Base-by-base conservation (phyloP, 2,329 filamentous ascomycete genomes). In the Penicillium capsulatum region DNA sequence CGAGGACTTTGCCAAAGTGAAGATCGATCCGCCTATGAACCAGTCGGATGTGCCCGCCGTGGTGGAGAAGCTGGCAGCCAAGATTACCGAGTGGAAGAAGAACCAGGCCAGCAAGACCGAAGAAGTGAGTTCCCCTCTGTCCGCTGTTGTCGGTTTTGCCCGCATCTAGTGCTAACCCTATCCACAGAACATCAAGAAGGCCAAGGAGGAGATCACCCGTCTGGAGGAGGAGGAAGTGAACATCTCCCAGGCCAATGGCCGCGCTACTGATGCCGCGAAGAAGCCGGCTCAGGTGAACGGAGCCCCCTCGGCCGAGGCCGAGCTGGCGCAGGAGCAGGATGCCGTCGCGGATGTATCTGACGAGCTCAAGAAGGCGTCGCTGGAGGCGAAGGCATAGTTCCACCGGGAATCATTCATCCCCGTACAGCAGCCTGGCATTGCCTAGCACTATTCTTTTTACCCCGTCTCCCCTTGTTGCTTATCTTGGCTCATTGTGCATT, bases 121-220 rank as follows among this genome's bases (percentile, higher is more conserved):
- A 65, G 84, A 87, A 72, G 92, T 95, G 71, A 75, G 83, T 70
- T 51, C 24, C n/a, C 26, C 15, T 30, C 22, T 43, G 4, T 15
- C 2, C 27, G 3, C 20, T 4, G 11, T 17, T 10, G 26, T 22
- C 26, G 32, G n/a, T 11, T 4, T 10, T 24, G 4, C n/a, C n/a
- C n/a, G n/a, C n/a, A n/a, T n/a, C n/a, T n/a, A n/a, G n/a, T 3
- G 29, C 29, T 4, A 15, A 17, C 29, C 34, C 50, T 49, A 52
- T 42, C 59, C 70, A 17, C 59, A 97, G 92, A 98, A 98, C 75
- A 84, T 97, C 46, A 86, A 88, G 50, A 95, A 96, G 70, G 92
- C 92, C 46, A 85, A 95, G 75, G 91, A 91, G 69, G 89, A 96
- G 68, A 94, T 98, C 48, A 87, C 90, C 63, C 82, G 83, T 54